These are phyloP conservation scores for Neobulgaria alba DNA, from an alignment of 2,329 filamentous ascomycete species.

Conservation along the genomic window DNA sequence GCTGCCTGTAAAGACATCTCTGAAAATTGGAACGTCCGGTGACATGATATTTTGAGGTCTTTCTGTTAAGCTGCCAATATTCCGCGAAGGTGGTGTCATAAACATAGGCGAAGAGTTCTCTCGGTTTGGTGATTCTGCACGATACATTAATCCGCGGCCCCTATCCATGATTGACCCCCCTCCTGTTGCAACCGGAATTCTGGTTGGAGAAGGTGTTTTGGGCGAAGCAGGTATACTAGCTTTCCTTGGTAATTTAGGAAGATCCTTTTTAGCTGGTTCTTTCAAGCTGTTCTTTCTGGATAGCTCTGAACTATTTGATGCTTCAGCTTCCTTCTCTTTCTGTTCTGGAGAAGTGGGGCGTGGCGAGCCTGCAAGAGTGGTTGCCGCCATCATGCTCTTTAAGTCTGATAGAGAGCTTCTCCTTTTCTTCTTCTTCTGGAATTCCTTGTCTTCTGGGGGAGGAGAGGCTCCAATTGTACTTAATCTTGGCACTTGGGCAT, in stretches of 20 bases:
- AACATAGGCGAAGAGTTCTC: constrained; percentile 23
- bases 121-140: constrained; percentile 20
- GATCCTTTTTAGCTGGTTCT: too few relatives aligned
- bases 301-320: not conserved
- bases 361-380: constrained; percentile 39
- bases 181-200: constrained; percentile 22
- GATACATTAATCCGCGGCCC: constrained; percentile 16
- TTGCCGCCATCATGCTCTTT: constrained; percentile 56
- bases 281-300: too few relatives aligned
- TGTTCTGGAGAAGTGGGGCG: constrained; percentile 27
- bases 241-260: not conserved
- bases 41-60: constrained; percentile 26
- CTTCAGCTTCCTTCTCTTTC: constrained; percentile 16
- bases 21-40: too few relatives aligned
- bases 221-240: constrained; percentile 11
- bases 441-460: constrained; percentile 24
- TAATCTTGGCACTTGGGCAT: constrained; percentile 31
- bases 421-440: constrained; percentile 50
- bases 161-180: constrained; percentile 18
- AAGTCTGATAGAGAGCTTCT: constrained; percentile 89
- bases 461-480: constrained; percentile 27
- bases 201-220: constrained; percentile 27
- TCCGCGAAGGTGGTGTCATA: constrained; percentile 11
- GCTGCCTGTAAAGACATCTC: too few relatives aligned
- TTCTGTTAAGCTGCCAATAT: constrained; percentile 23